Base-by-base conservation (phyloP, 169 alveolate genomes). In the Plasmodium inui region DNA sequence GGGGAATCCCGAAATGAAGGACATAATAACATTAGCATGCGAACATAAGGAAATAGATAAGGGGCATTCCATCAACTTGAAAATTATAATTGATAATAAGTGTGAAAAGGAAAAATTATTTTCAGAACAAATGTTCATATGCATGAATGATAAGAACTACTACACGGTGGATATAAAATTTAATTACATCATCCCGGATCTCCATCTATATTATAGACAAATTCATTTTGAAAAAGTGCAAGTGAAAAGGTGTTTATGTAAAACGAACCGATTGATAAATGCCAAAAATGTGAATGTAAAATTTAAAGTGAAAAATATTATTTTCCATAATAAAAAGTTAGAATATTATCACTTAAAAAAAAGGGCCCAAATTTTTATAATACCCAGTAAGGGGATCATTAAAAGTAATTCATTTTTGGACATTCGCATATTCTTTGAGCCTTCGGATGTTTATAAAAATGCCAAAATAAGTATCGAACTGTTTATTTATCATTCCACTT, bases 241-340 rank as follows among this genome's bases (percentile, higher is more conserved):
- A 86, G 46, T 86, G 76, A 86, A 86, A 76, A 86, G 12, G 0
- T 86, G 93, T 70, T 26, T 74, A 32, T 86, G 93, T 44, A 86
- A 86, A 74, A 76, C 81, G 67, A 86, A 86, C 39, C 57, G 93
- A 28, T 86, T 86, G 80, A 86, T 86, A 86, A 86, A 86, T 86
- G 32, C 82, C 44, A 86, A 86, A 86, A 76, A 86, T 74, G 86
- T 86, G 26, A 17, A 76, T 74, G 67, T 86, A 7, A 86, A 86
- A 74, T 86, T 86, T 76, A 86, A 86, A 86, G 61, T 86, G 76
- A 86, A 86, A 70, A 86, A 86, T 53, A 86, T 86, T 3, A 86
- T 61, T 53, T 86, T 86, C 76, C 55, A 55, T 44, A 86, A 86
- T 86, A 86, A 86, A 86, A 86, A 86, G 70, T 86, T 86, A 74